Base-by-base conservation (phyloP, 768 basidiomycete species). In the Hygrophorus russula region DNA sequence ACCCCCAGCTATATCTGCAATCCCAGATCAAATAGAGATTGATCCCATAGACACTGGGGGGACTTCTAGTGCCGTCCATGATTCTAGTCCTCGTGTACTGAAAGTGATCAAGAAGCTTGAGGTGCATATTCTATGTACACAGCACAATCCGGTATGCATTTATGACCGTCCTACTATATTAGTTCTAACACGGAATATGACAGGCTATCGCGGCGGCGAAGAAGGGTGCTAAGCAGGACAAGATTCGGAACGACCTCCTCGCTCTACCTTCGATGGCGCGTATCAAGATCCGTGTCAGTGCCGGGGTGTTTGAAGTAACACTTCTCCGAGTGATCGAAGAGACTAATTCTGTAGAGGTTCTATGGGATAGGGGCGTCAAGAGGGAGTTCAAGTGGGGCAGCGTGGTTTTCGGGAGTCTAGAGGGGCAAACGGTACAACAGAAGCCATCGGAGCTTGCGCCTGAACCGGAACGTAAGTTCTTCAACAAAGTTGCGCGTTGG, bases 221-320 rank as follows among this genome's bases (percentile, higher is more conserved):
- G 59, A 81, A 78, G 53, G 79, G 78, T 3, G 73, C 70, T 36
- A 88, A 86, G 55, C 77, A 81, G 46, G 80, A 84, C 46, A 81
- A 75, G 55, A 76, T 92, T 31, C 74, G 72, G 36, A 66, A 67
- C 9, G 84, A 87, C 43, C 66, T 96, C 13, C 57, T 85, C 24
- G 72, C 79, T 2, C 66, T 96, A 30, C 75, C 80, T 3, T 63
- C 69, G 0, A 82, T 85, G 67, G 67, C 80, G 13, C 75, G 80
- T 10, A 81, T 97, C 67, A 86, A 89, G 63, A 76, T 97, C 49
- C 82, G 86, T 35, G 80, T 85, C 37, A 82, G 76, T 52, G 73
- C 83, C 8, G 90, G 91, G 4, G 80, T 85, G 27, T 93, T 88
- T 56, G 89, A 93, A 56, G 89, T 92, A 4, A 81, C 79, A 4